A percentile compares a stretch with the other conserved stretches of the same genome.
Conservation (phyloP, 257 asterid species). For the Capsicum baccatum region DNA sequence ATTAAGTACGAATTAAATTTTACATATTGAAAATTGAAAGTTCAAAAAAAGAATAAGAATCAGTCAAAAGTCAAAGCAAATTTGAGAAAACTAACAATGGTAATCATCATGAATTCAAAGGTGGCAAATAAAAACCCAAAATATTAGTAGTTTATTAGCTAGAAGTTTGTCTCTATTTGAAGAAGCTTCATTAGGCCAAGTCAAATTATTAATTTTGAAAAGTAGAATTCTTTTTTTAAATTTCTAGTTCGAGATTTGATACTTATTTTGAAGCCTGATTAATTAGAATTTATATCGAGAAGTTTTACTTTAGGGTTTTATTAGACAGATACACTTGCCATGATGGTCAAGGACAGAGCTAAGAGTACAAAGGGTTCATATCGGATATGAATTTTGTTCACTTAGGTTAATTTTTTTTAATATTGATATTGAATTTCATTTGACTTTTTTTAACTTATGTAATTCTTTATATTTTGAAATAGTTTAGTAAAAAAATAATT, state of each 20-base stretch:
- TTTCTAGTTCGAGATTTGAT: background rate
- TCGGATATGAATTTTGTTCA: too few relatives aligned
- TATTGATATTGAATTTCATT: too few relatives aligned
- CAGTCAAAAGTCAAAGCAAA: background rate
- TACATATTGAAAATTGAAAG: background rate
- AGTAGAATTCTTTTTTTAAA: background rate
- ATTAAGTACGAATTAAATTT: too few relatives aligned
- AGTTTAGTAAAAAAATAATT: too few relatives aligned
- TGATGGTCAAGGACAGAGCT: too few relatives aligned
- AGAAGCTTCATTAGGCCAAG: background rate
- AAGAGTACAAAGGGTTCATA: too few relatives aligned
- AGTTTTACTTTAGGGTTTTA: background rate
- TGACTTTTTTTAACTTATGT: too few relatives aligned
- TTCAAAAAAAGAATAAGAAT: background rate
- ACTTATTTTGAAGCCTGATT: background rate
- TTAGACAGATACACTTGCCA: too few relatives aligned
- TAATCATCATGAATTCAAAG: background rate
- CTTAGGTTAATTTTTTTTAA: too few relatives aligned
- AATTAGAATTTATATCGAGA: accelerated
- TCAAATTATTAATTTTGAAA: conserved; percentile 4
- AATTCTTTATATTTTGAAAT: too few relatives aligned
- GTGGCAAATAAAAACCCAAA: conserved; percentile 12
- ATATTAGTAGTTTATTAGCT: conserved; percentile 21
- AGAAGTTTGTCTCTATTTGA: background rate
- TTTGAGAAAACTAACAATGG: background rate